Evolutionary conservation across 1,284 basidiomycete species (phyloP), one percentile per base, ranked within the genome.

Genomic region (Boletus smithii): DNA sequence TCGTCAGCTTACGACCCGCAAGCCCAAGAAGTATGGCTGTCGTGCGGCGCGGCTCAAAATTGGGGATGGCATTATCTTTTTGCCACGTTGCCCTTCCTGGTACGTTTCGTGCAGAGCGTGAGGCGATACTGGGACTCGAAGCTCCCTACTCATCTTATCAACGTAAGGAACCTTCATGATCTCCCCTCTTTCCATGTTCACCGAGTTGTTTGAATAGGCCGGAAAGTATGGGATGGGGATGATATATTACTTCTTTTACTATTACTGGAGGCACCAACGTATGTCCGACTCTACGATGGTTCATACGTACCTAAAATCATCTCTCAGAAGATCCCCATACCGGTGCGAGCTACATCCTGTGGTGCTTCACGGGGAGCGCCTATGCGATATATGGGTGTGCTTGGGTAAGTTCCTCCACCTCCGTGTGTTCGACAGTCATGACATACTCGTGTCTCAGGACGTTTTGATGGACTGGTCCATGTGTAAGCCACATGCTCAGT

Each of bases 91-190:
- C 90, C 91, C 0, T 73, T 88, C 2, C 51, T 88, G 3, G 72
- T 85, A 17, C 91, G 94, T 70, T 66, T 94, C 34, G 73, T 91
- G 10, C 94, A 97, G 67, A 93, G 91, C 65, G 59, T 95, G 34
- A 86, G 86, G 57, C 91, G 94, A 72, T 97, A 85, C 63, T 67
- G 68, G 31, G 94, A 97, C 63, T 91, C 88, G 5, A 69, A 72
- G 29, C 69, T 88, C 26, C 61, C 73, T 14, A 88, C 88, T 0
- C 94, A 98, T 75, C 70, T 97, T 24, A 83, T 97, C 63, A 98
- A 98, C 57, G 91, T 88, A 47, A 53, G 78, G 2, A 4, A 11
- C 68, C 5, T 41, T n/a, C 16, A 14, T 35, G 4, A 20, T 20
- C 20, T 20, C 20, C 20, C 2, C 20, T 10, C 22, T 0, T 34